Conservation (phyloP, 768 basidiomycete genomes). For the Auriscalpium microsporum region DNA sequence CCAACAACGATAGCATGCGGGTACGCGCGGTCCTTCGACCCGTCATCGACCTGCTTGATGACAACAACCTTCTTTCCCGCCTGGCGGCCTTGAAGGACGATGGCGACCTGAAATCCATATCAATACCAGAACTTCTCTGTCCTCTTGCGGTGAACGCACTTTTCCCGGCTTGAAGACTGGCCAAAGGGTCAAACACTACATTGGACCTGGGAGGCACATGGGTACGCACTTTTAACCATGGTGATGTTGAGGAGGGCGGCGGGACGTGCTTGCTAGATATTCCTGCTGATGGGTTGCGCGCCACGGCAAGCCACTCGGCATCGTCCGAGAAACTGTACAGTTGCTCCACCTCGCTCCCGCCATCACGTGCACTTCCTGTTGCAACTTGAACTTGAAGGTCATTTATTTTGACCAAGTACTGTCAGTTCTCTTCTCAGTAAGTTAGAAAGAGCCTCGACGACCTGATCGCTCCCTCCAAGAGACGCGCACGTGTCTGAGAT, state of each 20-base stretch:
- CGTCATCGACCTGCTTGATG: conserved; percentile 96
- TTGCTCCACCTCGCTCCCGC: background rate
- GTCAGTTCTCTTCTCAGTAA: too few relatives aligned
- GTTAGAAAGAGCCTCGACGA: too few relatives aligned
- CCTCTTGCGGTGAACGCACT: conserved; percentile 31
- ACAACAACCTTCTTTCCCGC: conserved; percentile 99
- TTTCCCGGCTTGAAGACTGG: conserved; percentile 94
- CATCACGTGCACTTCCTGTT: too few relatives aligned
- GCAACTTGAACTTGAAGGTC: too few relatives aligned
- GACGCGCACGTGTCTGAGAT: too few relatives aligned
- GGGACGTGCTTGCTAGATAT: conserved; percentile 9
- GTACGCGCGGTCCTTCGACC: conserved; percentile 92
- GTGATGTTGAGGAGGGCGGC: conserved; percentile 14
- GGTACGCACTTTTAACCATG: conserved; percentile 22
- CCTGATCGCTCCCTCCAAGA: too few relatives aligned
- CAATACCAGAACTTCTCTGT: too few relatives aligned
- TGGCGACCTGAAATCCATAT: conserved; percentile 60
- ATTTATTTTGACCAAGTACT: too few relatives aligned
- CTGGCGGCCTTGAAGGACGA: conserved; percentile 97
- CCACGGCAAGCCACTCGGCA: conserved; percentile 20
- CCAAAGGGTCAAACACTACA: background rate
- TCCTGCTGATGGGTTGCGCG: conserved; percentile 1
- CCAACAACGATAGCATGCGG: conserved; percentile 98
- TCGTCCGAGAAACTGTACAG: conserved; percentile 20
- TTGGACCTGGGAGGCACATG: background rate